Evolutionary conservation across 176 grass and related monocot genomes (phyloP).

Genomic region (Panicum miliaceum): DNA sequence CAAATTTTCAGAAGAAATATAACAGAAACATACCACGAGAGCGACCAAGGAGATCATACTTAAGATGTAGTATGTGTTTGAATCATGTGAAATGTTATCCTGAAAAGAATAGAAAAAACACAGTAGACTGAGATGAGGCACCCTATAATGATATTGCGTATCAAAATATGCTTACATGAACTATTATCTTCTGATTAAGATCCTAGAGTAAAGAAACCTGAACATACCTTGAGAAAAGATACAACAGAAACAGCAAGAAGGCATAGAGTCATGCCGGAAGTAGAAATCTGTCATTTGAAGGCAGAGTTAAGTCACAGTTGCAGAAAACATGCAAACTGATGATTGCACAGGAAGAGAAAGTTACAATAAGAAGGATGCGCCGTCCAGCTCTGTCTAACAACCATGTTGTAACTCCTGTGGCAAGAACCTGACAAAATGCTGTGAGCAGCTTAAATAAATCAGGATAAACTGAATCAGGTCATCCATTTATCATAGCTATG

Average conservation of each 20-base stretch:
- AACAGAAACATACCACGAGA: constrained; percentile 65
- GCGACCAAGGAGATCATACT: constrained; percentile 80
- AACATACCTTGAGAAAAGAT: constrained; percentile 78
- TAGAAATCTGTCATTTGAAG: constrained; percentile 69
- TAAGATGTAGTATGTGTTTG: constrained; percentile 60
- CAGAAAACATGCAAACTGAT: constrained; percentile 17
- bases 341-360: not conserved
- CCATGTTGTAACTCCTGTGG: constrained; percentile 88
- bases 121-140: constrained; percentile 3
- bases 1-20: constrained; percentile 26
- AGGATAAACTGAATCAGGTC: not conserved
- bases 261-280: constrained; percentile 73
- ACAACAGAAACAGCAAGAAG: constrained; percentile 78
- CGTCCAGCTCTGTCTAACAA: constrained; percentile 94
- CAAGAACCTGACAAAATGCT: constrained; percentile 63
- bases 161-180: not conserved
- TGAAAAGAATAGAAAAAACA: constrained; percentile 44
- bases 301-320: constrained; percentile 12
- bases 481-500: constrained; percentile 18
- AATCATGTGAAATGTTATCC: constrained; percentile 58
- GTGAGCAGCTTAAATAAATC: constrained; percentile 27
- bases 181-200: not conserved
- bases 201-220: constrained; percentile 2
- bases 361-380: constrained; percentile 90
- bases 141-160: not conserved